phyloP scores from a whole-genome alignment of 345 rosid genomes.

The Arabidopsis arenosa region DNA sequence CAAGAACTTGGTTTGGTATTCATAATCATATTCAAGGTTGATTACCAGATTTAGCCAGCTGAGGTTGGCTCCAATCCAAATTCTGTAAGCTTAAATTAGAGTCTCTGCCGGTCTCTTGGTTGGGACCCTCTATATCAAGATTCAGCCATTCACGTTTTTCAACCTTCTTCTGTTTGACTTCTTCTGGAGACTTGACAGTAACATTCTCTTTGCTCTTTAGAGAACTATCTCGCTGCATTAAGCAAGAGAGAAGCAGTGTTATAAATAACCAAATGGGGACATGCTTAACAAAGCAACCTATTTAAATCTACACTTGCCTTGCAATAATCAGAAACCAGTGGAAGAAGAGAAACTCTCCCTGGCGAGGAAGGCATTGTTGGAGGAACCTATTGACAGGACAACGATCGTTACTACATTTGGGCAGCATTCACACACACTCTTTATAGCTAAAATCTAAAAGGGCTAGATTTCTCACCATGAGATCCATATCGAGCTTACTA shows the following conservation, averaged over 20 bases:
- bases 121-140: conserved; percentile 51
- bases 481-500: conserved; percentile 53
- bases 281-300: conserved; percentile 3
- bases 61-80: conserved; percentile 43
- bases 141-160: conserved; percentile 42
- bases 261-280: neutral
- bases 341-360: conserved; percentile 30
- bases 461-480: conserved; percentile 62
- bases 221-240: conserved; percentile 30
- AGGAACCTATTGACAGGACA: conserved; percentile 53
- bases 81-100: conserved; percentile 34
- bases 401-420: conserved; percentile 37
- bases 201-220: conserved; percentile 34
- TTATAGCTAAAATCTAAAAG: conserved; percentile 32
- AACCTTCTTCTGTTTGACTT: conserved; percentile 31
- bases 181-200: conserved; percentile 35
- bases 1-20: conserved; percentile 5
- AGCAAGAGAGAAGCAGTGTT: conserved; percentile 19
- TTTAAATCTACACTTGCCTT: conserved; percentile 28
- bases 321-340: conserved; percentile 34
- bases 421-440: conserved; percentile 32
- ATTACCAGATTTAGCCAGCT: conserved; percentile 48
- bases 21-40: conserved; percentile 8
- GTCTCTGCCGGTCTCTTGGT: conserved; percentile 41
- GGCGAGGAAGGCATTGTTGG: conserved; percentile 52